Conservation (phyloP, 2,329 filamentous ascomycete genomes). For the Diaporthe ampelina region DNA sequence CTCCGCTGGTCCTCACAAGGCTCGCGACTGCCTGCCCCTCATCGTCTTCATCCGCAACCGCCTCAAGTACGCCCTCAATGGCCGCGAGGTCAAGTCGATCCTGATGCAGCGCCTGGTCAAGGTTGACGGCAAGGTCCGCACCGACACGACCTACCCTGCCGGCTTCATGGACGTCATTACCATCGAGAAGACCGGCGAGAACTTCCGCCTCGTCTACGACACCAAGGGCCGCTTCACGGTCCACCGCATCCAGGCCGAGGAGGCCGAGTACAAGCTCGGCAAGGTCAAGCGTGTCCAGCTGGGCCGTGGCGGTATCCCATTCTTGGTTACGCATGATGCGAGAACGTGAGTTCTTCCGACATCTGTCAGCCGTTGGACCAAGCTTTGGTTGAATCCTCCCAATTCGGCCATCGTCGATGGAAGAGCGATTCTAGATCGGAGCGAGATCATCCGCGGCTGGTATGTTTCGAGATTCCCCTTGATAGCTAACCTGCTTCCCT, state of each 20-base stretch:
- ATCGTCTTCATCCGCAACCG: constrained; percentile 98
- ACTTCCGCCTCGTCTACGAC: constrained; percentile 99
- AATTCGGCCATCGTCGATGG: constrained; percentile 12
- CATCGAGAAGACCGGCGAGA: constrained; percentile 99
- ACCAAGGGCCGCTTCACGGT: constrained; percentile 99
- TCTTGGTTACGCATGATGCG: constrained; percentile 99
- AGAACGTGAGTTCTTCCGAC: constrained; percentile 99
- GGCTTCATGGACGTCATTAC: constrained; percentile 99
- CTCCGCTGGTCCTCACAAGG: constrained; percentile 95
- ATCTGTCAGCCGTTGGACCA: constrained; percentile 99
- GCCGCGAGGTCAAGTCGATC: constrained; percentile 96
- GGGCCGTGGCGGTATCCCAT: constrained; percentile 99
- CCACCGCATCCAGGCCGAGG: constrained; percentile 98
- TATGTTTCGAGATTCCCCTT: constrained; percentile 58
- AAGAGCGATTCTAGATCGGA: constrained; percentile 45
- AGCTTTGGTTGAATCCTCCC: constrained; percentile 84
- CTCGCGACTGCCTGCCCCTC: constrained; percentile 97
- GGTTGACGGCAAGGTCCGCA: constrained; percentile 99
- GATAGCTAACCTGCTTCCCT: constrained; percentile 55
- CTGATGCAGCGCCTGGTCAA: constrained; percentile 99
- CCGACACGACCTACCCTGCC: constrained; percentile 95
- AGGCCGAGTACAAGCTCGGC: constrained; percentile 99
- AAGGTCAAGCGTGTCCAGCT: constrained; percentile 99
- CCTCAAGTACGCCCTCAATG: constrained; percentile 99
- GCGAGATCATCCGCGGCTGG: constrained; percentile 65